phyloP scores from a whole-genome alignment of 495 filamentous ascomycete species.

The Penicillium egyptiacum region DNA sequence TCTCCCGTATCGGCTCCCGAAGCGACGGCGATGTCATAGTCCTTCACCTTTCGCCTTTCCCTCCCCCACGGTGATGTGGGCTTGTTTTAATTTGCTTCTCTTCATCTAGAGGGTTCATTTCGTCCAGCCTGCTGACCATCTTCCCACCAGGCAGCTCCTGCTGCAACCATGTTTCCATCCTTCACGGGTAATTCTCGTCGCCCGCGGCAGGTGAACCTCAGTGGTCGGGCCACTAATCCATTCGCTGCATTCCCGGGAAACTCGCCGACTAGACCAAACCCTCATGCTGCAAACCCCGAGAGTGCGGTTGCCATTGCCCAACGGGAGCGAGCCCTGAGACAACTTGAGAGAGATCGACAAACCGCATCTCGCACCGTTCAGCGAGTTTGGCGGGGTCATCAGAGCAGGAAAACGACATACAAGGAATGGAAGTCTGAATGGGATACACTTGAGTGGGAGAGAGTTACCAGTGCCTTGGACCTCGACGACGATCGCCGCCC shows the following conservation, averaged over 20 bases:
- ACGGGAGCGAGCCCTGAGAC: slow-evolving; percentile 74
- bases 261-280: slow-evolving; percentile 34
- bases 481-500: slow-evolving; percentile 14
- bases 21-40: slow-evolving; percentile 33
- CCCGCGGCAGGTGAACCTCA: slow-evolving; percentile 89
- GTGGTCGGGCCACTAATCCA: slow-evolving; percentile 76
- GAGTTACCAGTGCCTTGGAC: slow-evolving; percentile 17
- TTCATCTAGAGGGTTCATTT: slow-evolving; percentile 17
- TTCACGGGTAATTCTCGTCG: slow-evolving; percentile 87
- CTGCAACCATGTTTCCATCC: slow-evolving; percentile 71
- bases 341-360: slow-evolving; percentile 77
- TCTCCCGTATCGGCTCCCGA: slow-evolving; percentile 20
- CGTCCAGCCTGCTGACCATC: slow-evolving; percentile 5
- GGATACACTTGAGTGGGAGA: slow-evolving; percentile 52
- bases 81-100: slow-evolving; percentile 13
- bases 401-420: slow-evolving; percentile 57
- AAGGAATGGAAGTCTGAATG: slow-evolving; percentile 62
- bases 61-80: slow-evolving; percentile 18
- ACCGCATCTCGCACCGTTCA: slow-evolving; percentile 76
- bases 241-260: slow-evolving; percentile 56
- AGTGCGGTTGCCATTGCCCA: slow-evolving; percentile 82
- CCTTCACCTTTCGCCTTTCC: slow-evolving; percentile 19
- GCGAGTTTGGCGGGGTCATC: slow-evolving; percentile 79
- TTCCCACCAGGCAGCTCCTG: slow-evolving; percentile 12
- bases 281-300: slow-evolving; percentile 59